Evolutionary conservation across 495 filamentous ascomycete species (phyloP).

Genomic region (Niebla homalea): DNA sequence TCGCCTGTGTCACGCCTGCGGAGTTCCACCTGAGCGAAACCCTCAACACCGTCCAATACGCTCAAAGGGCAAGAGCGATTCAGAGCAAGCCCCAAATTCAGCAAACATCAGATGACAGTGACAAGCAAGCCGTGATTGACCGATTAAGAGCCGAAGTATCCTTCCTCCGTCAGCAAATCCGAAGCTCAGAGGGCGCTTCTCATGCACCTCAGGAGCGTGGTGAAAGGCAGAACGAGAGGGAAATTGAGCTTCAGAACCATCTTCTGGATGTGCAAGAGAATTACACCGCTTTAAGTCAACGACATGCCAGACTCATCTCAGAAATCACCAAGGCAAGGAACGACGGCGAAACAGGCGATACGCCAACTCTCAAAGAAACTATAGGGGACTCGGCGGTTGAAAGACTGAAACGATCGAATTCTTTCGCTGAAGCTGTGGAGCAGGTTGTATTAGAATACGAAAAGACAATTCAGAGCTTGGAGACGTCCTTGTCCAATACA

Average conservation of each 20-base stretch:
- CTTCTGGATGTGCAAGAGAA: constrained; percentile 88
- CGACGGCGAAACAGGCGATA: constrained; percentile 48
- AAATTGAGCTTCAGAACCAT: constrained; percentile 87
- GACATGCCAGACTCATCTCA: constrained; percentile 89
- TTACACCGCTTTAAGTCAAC: constrained; percentile 76
- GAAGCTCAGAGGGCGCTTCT: constrained; percentile 48
- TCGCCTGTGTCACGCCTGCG: constrained; percentile 92
- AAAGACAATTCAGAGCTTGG: constrained; percentile 90
- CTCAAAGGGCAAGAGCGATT: constrained; percentile 88
- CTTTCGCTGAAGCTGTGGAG: constrained; percentile 89
- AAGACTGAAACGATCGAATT: constrained; percentile 82
- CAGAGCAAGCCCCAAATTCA: constrained; percentile 97
- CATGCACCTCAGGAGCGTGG: constrained; percentile 48
- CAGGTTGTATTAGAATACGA: constrained; percentile 96
- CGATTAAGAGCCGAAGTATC: constrained; percentile 86
- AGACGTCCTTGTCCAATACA: constrained; percentile 83
- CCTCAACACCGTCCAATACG: constrained; percentile 92
- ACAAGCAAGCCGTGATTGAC: constrained; percentile 91
- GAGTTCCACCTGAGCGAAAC: constrained; percentile 98
- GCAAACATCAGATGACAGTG: constrained; percentile 75
- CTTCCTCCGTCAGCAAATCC: constrained; percentile 89
- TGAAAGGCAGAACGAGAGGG: constrained; percentile 72
- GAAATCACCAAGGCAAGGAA: constrained; percentile 72
- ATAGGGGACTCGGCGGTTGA: constrained; percentile 74
- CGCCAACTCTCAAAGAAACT: constrained; percentile 38